Conservation (phyloP, 208 protist species). For the Acanthamoeba polyphaga region DNA sequence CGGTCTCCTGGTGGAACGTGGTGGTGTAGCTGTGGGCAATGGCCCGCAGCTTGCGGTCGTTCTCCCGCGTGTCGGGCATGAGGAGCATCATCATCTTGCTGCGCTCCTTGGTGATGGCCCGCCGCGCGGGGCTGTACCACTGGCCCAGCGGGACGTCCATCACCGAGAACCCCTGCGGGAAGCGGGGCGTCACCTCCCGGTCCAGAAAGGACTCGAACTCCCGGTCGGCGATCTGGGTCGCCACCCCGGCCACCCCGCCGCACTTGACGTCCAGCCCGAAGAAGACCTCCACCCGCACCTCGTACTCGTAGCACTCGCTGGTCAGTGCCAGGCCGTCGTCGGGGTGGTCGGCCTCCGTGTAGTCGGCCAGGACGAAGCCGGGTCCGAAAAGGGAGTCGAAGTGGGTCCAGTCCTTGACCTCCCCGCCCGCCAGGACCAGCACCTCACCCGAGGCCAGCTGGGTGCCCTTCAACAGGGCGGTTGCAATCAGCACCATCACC, state of each 20-base stretch:
- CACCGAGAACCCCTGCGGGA: constrained; percentile 24
- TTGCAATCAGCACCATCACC: too few relatives aligned
- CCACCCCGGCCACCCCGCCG: background rate
- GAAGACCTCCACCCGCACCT: constrained; percentile 28
- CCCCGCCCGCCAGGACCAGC: background rate
- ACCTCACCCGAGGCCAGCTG: background rate
- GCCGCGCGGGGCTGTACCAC: background rate
- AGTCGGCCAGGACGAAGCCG: background rate
- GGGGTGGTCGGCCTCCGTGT: background rate
- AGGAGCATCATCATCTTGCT: constrained; percentile 15
- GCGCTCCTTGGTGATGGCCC: constrained; percentile 13
- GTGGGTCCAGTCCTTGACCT: constrained; percentile 13
- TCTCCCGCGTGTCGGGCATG: constrained; percentile 7
- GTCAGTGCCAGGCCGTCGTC: background rate
- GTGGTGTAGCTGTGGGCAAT: constrained; percentile 27
- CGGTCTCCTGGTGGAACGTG: background rate
- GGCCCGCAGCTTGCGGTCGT: constrained; percentile 23
- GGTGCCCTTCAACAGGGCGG: background rate
- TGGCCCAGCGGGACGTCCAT: constrained; percentile 13
- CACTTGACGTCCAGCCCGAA: constrained; percentile 12
- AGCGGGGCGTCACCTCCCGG: constrained; percentile 11
- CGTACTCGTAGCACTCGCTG: constrained; percentile 1
- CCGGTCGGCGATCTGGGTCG: background rate
- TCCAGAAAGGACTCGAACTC: background rate
- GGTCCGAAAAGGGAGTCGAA: background rate